Conservation (phyloP, 768 basidiomycete species). For the Leucocoprinus birnbaumii region DNA sequence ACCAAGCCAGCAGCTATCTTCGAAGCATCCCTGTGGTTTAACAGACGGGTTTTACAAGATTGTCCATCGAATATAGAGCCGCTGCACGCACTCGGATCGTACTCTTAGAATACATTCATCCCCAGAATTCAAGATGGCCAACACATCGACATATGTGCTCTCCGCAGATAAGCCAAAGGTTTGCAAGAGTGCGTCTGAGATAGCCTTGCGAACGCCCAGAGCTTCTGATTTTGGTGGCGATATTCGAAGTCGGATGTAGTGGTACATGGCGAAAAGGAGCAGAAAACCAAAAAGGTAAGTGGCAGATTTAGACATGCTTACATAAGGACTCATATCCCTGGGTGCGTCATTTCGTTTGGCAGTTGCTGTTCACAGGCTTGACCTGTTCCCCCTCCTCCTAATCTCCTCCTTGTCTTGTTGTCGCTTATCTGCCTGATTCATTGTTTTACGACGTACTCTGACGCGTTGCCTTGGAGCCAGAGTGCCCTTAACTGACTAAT, state of each 20-base stretch:
- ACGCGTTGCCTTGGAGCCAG: too few species aligned
- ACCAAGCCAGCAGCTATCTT: slow-evolving; percentile 2
- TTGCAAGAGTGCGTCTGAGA: slow-evolving; percentile 7
- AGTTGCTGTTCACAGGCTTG: not conserved
- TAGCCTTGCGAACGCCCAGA: slow-evolving; percentile 4
- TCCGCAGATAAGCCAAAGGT: slow-evolving; percentile 8
- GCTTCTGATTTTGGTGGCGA: slow-evolving; percentile 1
- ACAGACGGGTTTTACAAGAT: not conserved
- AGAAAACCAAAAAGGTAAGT: not conserved
- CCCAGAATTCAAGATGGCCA: not conserved
- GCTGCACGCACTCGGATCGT: slow-evolving; percentile 1
- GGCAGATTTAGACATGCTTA: not conserved
- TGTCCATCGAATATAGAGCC: not conserved
- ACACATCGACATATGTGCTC: slow-evolving; percentile 3
- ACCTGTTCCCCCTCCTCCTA: not conserved
- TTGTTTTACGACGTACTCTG: too few species aligned
- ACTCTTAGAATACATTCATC: slow-evolving; percentile 8
- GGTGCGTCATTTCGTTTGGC: not conserved
- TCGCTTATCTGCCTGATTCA: not conserved
- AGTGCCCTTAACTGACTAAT: not conserved
- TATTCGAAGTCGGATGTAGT: slow-evolving; percentile 10
- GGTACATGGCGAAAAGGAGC: slow-evolving; percentile 1
- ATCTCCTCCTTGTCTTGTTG: not conserved
- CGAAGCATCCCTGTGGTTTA: not conserved
- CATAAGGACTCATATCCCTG: not conserved